These are phyloP conservation scores for Coemansia sp. DNA, from an alignment of 192 early-diverging fungal species.

Conservation along the genomic window DNA sequence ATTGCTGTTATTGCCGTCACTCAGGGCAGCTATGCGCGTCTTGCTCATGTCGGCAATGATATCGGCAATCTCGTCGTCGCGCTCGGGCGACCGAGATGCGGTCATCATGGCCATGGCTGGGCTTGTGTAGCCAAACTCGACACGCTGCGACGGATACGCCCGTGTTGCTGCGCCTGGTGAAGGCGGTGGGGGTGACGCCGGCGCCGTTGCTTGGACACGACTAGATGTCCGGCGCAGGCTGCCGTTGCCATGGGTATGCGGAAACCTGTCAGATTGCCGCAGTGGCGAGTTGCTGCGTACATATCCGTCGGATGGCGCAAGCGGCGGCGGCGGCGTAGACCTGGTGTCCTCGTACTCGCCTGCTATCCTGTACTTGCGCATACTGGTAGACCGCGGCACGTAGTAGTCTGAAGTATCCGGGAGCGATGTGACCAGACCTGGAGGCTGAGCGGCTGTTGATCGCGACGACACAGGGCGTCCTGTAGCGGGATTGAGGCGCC, in stretches of 20 bases:
- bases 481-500: not conserved
- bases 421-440: constrained; percentile 17
- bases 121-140: constrained; percentile 38
- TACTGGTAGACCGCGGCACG: constrained; percentile 5
- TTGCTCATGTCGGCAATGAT: constrained; percentile 55
- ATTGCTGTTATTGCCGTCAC: constrained; percentile 3
- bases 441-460: not conserved
- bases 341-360: constrained; percentile 26
- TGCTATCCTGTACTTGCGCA: constrained; percentile 14
- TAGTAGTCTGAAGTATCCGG: constrained; percentile 10
- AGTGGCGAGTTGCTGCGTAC: constrained; percentile 10
- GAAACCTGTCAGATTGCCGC: not conserved
- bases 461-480: constrained; percentile 6
- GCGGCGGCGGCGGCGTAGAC: not conserved
- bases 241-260: not conserved
- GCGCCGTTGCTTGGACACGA: constrained; percentile 8
- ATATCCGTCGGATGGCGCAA: not conserved
- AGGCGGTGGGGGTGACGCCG: constrained; percentile 18
- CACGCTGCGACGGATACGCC: constrained; percentile 28
- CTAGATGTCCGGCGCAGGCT: not conserved
- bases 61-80: constrained; percentile 48
- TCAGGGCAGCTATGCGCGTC: constrained; percentile 17
- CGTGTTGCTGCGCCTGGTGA: not conserved
- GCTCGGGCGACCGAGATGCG: constrained; percentile 27
- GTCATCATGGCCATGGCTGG: constrained; percentile 22